phyloP scores from a whole-genome alignment of 2,329 filamentous ascomycete genomes.

The Lithohypha guttulata region DNA sequence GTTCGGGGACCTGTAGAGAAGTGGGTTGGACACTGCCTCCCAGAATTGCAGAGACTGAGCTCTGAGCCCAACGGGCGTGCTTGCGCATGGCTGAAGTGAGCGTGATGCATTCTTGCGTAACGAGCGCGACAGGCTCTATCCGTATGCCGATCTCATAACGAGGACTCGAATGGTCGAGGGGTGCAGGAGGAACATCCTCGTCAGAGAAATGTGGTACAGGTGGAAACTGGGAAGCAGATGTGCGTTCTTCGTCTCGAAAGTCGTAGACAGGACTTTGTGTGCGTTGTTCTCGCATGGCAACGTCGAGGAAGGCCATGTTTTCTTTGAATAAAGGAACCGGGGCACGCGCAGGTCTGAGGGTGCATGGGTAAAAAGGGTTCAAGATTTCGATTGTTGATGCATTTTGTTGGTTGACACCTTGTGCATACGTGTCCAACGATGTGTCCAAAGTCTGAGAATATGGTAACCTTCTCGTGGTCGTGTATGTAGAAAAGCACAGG shows the following conservation, averaged over 20 bases:
- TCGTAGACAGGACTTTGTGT: background rate
- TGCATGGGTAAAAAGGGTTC: too few relatives aligned
- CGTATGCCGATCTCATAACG: slow-evolving; percentile 44
- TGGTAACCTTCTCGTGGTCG: too few relatives aligned
- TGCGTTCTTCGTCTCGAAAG: background rate
- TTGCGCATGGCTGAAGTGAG: slow-evolving; percentile 98
- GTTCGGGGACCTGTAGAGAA: slow-evolving; percentile 4
- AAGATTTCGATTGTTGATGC: too few relatives aligned
- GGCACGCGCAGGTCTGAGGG: too few relatives aligned
- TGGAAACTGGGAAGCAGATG: background rate
- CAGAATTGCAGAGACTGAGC: slow-evolving; percentile 88
- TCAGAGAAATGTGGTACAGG: background rate
- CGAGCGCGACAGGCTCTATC: slow-evolving; percentile 79
- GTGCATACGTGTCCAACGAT: too few relatives aligned
- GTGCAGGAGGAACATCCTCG: background rate
- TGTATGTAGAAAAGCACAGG: too few relatives aligned
- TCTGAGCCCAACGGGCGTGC: slow-evolving; percentile 89
- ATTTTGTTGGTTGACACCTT: too few relatives aligned
- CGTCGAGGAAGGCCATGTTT: background rate
- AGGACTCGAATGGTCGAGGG: background rate
- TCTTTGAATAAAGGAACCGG: too few relatives aligned
- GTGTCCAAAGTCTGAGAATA: too few relatives aligned
- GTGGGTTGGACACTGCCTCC: slow-evolving; percentile 50
- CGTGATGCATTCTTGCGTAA: slow-evolving; percentile 97
- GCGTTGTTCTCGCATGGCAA: background rate